These are phyloP conservation scores for Cyanophora paradoxa DNA, from an alignment of 78 protist species.

Conservation along the genomic window DNA sequence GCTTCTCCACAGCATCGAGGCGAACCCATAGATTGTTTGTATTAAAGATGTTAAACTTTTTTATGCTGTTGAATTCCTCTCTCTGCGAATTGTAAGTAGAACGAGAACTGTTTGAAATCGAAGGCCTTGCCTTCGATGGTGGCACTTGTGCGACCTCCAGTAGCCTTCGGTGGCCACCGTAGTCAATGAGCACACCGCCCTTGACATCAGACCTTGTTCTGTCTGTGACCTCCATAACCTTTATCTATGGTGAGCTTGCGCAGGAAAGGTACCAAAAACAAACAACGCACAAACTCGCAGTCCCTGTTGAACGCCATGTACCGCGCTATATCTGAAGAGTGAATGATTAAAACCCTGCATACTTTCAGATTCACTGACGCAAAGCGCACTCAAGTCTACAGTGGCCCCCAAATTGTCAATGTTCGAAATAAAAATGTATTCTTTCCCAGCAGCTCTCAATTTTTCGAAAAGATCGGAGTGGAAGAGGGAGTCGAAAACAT, in stretches of 20 bases:
- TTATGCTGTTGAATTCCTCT: slow-evolving; percentile 84
- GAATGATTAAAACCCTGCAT: too few species aligned
- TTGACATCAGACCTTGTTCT: slow-evolving; percentile 92
- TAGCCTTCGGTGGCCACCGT: slow-evolving; percentile 60
- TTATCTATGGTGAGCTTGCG: too few species aligned
- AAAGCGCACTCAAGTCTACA: slow-evolving; percentile 65
- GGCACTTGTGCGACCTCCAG: slow-evolving; percentile 91
- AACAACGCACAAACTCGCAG: too few species aligned
- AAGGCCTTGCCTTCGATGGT: too few species aligned
- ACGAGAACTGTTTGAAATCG: too few species aligned
- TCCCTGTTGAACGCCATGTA: background rate
- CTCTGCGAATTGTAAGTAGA: too few species aligned
- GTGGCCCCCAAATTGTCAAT: slow-evolving; percentile 95
- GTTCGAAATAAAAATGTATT: slow-evolving; percentile 86
- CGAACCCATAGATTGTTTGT: slow-evolving; percentile 93
- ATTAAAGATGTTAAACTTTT: slow-evolving; percentile 89
- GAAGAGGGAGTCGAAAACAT: slow-evolving; percentile 15
- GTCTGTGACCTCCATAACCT: slow-evolving; percentile 89
- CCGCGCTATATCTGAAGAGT: too few species aligned
- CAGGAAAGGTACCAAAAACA: too few species aligned
- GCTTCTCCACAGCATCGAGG: slow-evolving; percentile 58
- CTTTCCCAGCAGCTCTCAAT: slow-evolving; percentile 53
- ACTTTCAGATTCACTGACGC: background rate
- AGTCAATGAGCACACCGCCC: slow-evolving; percentile 89
- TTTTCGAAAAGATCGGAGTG: slow-evolving; percentile 20